phyloP scores from a whole-genome alignment of 2,329 filamentous ascomycete species.

The Colletotrichum noveboracense region DNA sequence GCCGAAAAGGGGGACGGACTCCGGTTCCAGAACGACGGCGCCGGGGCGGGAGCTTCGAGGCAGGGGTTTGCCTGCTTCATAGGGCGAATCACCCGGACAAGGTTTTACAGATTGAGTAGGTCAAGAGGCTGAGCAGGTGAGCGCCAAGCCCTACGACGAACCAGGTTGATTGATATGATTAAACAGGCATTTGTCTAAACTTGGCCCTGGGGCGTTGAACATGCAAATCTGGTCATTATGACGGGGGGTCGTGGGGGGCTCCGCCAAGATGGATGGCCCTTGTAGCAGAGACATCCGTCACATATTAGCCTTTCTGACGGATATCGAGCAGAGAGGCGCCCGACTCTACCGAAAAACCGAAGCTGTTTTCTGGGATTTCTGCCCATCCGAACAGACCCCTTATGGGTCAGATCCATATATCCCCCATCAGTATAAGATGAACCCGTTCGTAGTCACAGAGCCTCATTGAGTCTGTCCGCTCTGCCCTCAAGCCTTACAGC shows the following conservation, averaged over 20 bases:
- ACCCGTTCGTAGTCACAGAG: neutral
- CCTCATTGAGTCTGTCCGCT: neutral
- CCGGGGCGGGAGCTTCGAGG: neutral
- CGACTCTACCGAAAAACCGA: neutral
- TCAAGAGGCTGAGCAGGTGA: conserved; percentile 3
- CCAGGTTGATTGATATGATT: conserved; percentile 17
- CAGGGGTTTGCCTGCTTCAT: conserved; percentile 4
- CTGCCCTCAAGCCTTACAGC: neutral
- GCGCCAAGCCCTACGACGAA: conserved; percentile 7
- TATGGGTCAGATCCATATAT: neutral
- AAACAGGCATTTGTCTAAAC: neutral
- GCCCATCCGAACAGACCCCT: neutral
- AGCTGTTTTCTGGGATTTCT: neutral
- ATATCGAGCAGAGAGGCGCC: neutral
- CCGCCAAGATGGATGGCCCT: neutral
- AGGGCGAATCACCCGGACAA: neutral
- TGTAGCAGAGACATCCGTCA: neutral
- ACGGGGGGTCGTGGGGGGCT: neutral
- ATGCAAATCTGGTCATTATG: neutral
- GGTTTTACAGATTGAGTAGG: conserved; percentile 5
- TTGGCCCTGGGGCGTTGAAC: neutral
- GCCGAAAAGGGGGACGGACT: conserved; percentile 9
- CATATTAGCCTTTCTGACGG: neutral
- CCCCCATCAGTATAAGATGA: conserved; percentile 9
- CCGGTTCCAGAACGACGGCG: conserved; percentile 1